phyloP scores from a whole-genome alignment of 2,329 filamentous ascomycete species.

The Neofusicoccum cordaticola region DNA sequence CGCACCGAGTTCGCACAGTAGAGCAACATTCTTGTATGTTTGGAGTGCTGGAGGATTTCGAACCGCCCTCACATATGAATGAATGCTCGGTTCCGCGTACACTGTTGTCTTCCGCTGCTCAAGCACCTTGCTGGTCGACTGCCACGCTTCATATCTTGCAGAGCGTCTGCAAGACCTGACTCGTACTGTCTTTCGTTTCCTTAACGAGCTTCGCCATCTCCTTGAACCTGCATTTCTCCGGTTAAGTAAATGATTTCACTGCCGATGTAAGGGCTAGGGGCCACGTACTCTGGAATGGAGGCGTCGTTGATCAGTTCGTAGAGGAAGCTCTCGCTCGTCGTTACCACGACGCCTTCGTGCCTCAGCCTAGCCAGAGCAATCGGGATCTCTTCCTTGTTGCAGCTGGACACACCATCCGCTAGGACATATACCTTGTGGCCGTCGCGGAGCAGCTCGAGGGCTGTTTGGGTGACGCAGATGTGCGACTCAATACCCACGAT shows the following conservation, averaged over 20 bases:
- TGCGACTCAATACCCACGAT: slow-evolving; percentile 91
- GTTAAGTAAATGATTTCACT: not conserved
- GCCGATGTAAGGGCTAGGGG: not conserved
- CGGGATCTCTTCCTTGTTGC: slow-evolving; percentile 76
- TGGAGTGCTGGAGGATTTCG: not conserved
- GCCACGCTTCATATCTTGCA: slow-evolving; percentile 52
- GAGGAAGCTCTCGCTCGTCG: slow-evolving; percentile 82
- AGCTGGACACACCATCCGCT: slow-evolving; percentile 85
- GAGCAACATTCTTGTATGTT: not conserved
- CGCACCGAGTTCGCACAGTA: not conserved
- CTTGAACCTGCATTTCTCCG: slow-evolving; percentile 56
- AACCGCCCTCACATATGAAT: not conserved
- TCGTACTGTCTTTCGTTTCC: slow-evolving; percentile 69
- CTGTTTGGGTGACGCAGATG: slow-evolving; percentile 92
- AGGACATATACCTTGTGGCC: slow-evolving; percentile 84
- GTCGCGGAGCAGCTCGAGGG: slow-evolving; percentile 70
- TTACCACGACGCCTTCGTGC: slow-evolving; percentile 73
- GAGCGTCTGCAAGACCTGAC: slow-evolving; percentile 63
- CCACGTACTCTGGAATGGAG: slow-evolving; percentile 53
- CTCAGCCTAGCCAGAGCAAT: slow-evolving; percentile 75
- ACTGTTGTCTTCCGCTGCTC: no score
- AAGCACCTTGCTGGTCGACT: not conserved
- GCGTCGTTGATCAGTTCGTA: slow-evolving; percentile 91
- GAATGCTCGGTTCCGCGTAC: not conserved
- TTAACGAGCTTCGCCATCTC: slow-evolving; percentile 74